phyloP scores from a whole-genome alignment of 257 asterid genomes.

The Solanum dulcamara region DNA sequence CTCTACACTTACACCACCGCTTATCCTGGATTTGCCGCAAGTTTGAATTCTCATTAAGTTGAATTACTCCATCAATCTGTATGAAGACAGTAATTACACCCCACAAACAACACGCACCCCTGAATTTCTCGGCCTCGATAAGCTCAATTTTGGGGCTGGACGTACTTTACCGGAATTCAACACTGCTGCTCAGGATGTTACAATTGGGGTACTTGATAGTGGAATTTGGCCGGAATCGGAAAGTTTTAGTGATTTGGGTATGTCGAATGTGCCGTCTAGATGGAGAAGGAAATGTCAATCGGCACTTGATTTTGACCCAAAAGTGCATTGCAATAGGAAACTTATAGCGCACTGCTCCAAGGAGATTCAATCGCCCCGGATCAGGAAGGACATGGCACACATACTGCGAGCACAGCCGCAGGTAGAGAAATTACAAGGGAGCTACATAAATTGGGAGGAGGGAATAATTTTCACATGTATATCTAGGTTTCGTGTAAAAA shows the following conservation, averaged over 20 bases:
- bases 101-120: slow-evolving; percentile 39
- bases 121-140: slow-evolving; percentile 26
- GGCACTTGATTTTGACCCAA: slow-evolving; percentile 20
- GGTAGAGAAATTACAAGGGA: background rate
- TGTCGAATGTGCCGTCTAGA: slow-evolving; percentile 20
- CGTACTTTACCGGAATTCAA: slow-evolving; percentile 7
- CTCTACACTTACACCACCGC: slow-evolving; percentile 23
- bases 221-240: slow-evolving; percentile 45
- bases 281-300: slow-evolving; percentile 31
- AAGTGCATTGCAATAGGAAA: slow-evolving; percentile 28
- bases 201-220: slow-evolving; percentile 32
- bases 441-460: background rate
- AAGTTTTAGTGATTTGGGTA: slow-evolving; percentile 18
- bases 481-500: background rate
- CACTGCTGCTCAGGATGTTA: slow-evolving; percentile 28
- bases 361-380: slow-evolving; percentile 33
- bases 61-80: slow-evolving; percentile 25
- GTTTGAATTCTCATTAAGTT: slow-evolving; percentile 11
- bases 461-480: background rate
- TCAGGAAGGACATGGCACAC: slow-evolving; percentile 38
- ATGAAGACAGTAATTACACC: slow-evolving; percentile 20
- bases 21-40: slow-evolving; percentile 28
- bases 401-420: slow-evolving; percentile 34
- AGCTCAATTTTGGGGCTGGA: slow-evolving; percentile 8
- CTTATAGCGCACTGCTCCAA: slow-evolving; percentile 12